phyloP scores from a whole-genome alignment of 306 rosid species.

The Vicia sativa region DNA sequence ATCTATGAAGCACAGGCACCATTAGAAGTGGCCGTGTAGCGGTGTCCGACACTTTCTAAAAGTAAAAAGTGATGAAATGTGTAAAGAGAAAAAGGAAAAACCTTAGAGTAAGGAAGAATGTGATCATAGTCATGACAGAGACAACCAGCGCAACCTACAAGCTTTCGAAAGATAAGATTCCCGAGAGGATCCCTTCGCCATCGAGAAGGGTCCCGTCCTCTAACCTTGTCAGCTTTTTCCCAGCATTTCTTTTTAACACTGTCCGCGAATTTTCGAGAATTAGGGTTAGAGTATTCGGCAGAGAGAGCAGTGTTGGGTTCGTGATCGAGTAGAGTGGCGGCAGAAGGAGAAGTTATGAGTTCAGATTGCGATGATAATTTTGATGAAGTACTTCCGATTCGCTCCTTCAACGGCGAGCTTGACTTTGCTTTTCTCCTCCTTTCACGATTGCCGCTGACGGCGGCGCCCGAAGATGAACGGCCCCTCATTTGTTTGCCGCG shows the following conservation, averaged over 20 bases:
- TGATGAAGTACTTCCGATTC: conserved; percentile 42
- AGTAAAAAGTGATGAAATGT: not conserved
- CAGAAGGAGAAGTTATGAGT: conserved; percentile 42
- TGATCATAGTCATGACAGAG: conserved; percentile 95
- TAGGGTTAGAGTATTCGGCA: no score
- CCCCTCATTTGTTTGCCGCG: conserved; percentile 55
- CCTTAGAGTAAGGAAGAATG: conserved; percentile 90
- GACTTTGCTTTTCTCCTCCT: conserved; percentile 58
- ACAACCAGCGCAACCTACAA: conserved; percentile 91
- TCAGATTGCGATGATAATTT: conserved; percentile 33
- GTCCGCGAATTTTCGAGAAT: conserved; percentile 76
- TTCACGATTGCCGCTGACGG: no score
- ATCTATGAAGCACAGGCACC: no score
- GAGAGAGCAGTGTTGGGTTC: no score
- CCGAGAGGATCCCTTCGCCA: conserved; percentile 93
- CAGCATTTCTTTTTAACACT: conserved; percentile 84
- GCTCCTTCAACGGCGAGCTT: conserved; percentile 68
- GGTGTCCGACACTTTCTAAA: no score
- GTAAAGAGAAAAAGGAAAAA: conserved; percentile 25
- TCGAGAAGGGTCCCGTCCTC: conserved; percentile 87
- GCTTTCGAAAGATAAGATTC: conserved; percentile 80
- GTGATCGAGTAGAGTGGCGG: conserved; percentile 50
- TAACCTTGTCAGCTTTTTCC: conserved; percentile 84
- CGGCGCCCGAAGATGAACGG: not conserved
- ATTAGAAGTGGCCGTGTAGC: no score